Conservation (phyloP, 352 stramenopile species). For the Globisporangium acanthophoron region DNA sequence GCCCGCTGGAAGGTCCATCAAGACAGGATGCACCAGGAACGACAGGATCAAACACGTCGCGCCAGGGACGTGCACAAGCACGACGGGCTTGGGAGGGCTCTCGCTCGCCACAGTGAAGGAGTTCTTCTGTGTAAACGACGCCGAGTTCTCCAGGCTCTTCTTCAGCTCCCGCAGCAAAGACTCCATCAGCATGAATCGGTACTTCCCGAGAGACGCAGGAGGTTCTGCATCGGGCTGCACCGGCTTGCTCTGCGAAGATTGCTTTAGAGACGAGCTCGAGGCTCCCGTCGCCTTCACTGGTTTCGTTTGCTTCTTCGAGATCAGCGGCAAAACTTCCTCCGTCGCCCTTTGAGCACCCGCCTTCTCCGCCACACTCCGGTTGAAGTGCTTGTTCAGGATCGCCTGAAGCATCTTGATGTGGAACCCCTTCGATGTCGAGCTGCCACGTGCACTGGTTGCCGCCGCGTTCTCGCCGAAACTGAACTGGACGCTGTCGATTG, state of each 20-base stretch:
- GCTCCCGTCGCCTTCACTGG: constrained; percentile 16
- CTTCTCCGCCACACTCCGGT: constrained; percentile 17
- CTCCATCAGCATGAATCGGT: constrained; percentile 63
- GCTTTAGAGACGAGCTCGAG: constrained; percentile 15
- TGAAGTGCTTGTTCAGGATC: constrained; percentile 55
- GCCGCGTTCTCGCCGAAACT: constrained; percentile 9
- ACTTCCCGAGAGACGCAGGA: constrained; percentile 28
- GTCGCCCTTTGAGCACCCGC: constrained; percentile 13
- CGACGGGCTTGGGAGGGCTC: constrained; percentile 53
- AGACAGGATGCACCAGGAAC: constrained; percentile 70
- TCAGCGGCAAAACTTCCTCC: constrained; percentile 15
- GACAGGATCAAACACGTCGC: constrained; percentile 69
- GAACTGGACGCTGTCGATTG: background rate
- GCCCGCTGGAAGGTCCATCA: constrained; percentile 73
- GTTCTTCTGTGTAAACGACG: constrained; percentile 35
- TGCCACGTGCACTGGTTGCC: constrained; percentile 1
- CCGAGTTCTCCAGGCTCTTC: constrained; percentile 39
- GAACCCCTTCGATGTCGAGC: constrained; percentile 8
- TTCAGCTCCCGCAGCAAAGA: constrained; percentile 50
- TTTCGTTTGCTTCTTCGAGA: constrained; percentile 36
- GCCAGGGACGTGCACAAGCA: constrained; percentile 52
- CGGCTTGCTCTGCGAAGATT: constrained; percentile 22
- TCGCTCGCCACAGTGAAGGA: constrained; percentile 67
- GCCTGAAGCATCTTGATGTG: constrained; percentile 34
- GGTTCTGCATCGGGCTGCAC: constrained; percentile 26